Conservation (phyloP, 129 eudicot genomes). For the Kitagawia praeruptora region DNA sequence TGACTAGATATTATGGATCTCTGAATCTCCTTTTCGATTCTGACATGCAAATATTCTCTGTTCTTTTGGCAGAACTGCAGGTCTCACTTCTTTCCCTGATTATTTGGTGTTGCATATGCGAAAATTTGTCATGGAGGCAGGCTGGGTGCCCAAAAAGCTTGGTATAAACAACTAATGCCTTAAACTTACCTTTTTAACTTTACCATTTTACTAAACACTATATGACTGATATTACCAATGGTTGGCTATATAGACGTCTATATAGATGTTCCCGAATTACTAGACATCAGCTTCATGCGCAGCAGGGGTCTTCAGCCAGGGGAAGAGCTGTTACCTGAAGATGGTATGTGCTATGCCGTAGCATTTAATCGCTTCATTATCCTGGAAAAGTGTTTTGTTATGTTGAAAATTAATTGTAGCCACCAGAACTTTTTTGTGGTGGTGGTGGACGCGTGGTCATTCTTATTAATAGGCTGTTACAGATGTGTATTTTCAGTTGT, state of each 20-base stretch:
- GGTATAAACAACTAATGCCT: constrained; percentile 32
- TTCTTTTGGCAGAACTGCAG: constrained; percentile 54
- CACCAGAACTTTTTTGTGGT: background rate
- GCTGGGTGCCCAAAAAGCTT: constrained; percentile 97
- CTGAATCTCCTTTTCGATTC: background rate
- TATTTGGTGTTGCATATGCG: constrained; percentile 97
- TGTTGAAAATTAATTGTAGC: background rate
- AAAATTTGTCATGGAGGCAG: constrained; percentile 91
- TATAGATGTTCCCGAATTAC: constrained; percentile 75
- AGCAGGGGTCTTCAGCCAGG: constrained; percentile 93
- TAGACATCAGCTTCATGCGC: constrained; percentile 82
- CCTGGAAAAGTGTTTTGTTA: background rate
- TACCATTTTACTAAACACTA: background rate
- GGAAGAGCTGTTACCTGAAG: constrained; percentile 81
- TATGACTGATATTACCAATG: background rate
- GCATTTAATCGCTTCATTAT: background rate
- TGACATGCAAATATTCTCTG: background rate
- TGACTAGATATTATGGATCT: background rate
- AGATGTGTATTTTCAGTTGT: background rate
- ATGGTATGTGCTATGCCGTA: constrained; percentile 32
- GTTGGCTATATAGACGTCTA: constrained; percentile 57
- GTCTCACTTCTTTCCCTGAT: constrained; percentile 91
- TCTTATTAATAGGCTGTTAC: background rate
- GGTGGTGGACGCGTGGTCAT: background rate
- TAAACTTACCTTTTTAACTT: background rate